Conservation (phyloP, 768 basidiomycete genomes). For the Suillus lakei region DNA sequence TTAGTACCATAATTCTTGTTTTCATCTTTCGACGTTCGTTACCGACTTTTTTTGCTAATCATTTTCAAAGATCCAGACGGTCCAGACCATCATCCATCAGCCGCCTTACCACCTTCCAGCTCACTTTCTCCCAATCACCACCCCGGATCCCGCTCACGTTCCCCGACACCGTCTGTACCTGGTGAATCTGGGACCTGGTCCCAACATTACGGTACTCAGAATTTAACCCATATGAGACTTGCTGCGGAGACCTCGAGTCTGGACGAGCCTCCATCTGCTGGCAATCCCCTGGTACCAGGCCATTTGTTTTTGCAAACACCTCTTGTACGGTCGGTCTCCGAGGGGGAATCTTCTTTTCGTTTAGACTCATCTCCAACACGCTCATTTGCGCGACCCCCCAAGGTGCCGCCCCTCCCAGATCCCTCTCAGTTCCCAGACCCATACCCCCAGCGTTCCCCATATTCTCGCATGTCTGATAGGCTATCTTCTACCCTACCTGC, state of each 20-base stretch:
- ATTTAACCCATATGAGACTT: constrained; percentile 24
- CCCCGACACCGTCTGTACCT: constrained; percentile 40
- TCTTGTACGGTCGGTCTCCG: constrained; percentile 45
- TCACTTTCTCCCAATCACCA: constrained; percentile 36
- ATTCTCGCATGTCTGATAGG: constrained; percentile 40
- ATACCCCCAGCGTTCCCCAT: constrained; percentile 63
- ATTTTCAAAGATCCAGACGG: constrained; percentile 34
- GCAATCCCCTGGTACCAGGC: constrained; percentile 21
- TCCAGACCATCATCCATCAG: constrained; percentile 33
- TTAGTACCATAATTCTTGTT: constrained; percentile 26
- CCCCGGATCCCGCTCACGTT: constrained; percentile 42
- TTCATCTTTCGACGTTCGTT: constrained; percentile 17
- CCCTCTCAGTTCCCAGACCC: constrained; percentile 75
- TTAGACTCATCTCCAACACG: constrained; percentile 40
- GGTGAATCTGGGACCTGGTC: constrained; percentile 32
- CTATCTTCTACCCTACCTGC: constrained; percentile 52
- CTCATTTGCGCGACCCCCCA: constrained; percentile 49
- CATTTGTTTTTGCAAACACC: constrained; percentile 36
- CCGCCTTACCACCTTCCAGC: constrained; percentile 35
- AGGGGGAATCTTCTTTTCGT: constrained; percentile 42
- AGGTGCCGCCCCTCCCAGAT: constrained; percentile 57
- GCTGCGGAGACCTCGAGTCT: constrained; percentile 16
- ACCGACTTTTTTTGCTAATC: constrained; percentile 20
- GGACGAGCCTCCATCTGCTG: constrained; percentile 22
- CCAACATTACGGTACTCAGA: constrained; percentile 20